These are phyloP conservation scores for Cylindrodendrum hubeiense DNA, from an alignment of 2,329 filamentous ascomycete genomes.

Conservation along the genomic window DNA sequence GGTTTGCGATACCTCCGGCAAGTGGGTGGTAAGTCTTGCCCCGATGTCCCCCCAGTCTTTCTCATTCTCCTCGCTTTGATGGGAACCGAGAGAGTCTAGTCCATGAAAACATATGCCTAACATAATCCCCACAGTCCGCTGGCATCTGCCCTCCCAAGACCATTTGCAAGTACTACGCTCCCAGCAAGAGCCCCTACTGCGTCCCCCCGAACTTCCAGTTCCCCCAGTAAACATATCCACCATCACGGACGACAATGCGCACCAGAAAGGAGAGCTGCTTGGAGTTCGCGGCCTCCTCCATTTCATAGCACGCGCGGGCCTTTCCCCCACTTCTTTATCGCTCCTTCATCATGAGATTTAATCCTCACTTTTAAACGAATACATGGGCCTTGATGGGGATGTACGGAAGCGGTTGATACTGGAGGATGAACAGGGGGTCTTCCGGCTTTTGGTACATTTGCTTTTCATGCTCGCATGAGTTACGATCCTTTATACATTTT, in stretches of 20 bases:
- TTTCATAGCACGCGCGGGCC: background rate
- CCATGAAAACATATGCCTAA: background rate
- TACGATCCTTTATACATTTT: constrained; percentile 40
- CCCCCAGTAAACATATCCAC: constrained; percentile 29
- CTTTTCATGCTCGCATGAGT: constrained; percentile 45
- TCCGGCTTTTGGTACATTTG: constrained; percentile 24
- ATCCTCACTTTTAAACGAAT: constrained; percentile 2
- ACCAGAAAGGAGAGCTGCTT: background rate
- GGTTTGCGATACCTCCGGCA: constrained; percentile 46
- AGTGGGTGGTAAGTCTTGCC: constrained; percentile 50
- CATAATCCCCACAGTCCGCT: constrained; percentile 38
- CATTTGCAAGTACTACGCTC: constrained; percentile 51
- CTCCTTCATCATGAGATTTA: constrained; percentile 18
- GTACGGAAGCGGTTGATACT: background rate
- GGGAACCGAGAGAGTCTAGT: background rate
- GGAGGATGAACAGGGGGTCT: background rate
- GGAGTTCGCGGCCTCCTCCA: constrained; percentile 1
- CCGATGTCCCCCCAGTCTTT: background rate
- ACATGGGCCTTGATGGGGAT: background rate
- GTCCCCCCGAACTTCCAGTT: constrained; percentile 49
- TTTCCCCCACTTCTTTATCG: constrained; percentile 18
- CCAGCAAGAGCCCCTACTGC: constrained; percentile 54
- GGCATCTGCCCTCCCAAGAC: constrained; percentile 53
- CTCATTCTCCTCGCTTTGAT: background rate
- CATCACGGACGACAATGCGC: background rate